phyloP scores from a whole-genome alignment of 179 eudicot genomes.

The Beta corolliflora region DNA sequence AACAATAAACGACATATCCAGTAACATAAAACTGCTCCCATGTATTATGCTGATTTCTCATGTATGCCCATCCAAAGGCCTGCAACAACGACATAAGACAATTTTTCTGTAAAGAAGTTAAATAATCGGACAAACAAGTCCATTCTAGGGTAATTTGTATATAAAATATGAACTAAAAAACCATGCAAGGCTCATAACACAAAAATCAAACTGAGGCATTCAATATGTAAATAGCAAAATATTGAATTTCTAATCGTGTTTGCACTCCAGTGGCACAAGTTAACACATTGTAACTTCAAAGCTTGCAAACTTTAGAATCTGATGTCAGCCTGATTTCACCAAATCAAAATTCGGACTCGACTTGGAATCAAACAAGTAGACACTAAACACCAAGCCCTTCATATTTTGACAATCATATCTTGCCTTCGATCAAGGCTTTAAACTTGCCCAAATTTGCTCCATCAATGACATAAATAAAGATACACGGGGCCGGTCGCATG shows the following conservation, averaged over 20 bases:
- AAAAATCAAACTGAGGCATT: not conserved
- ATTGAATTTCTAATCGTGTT: not conserved
- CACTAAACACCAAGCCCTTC: not conserved
- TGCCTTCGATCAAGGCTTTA: not conserved
- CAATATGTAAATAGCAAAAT: not conserved
- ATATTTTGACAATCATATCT: not conserved
- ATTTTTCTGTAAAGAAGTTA: not conserved
- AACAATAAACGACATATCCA: slow-evolving; percentile 90
- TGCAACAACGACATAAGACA: slow-evolving; percentile 32
- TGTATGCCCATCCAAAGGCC: slow-evolving; percentile 97
- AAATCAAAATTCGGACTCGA: no score
- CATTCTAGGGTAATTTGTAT: no score
- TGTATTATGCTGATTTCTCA: slow-evolving; percentile 66
- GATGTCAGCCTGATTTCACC: no score
- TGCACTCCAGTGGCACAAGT: not conserved
- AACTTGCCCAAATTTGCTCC: not conserved
- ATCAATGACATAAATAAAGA: not conserved
- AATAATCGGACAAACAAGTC: not conserved
- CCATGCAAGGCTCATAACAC: not conserved
- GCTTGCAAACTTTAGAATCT: no score
- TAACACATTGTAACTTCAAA: no score
- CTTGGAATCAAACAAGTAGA: no score
- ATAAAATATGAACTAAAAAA: not conserved
- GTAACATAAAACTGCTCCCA: slow-evolving; percentile 88
- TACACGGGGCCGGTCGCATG: not conserved